Evolutionary conservation across 2,329 filamentous ascomycete genomes (phyloP).

Genomic region (Trichoderma semiorbis): DNA sequence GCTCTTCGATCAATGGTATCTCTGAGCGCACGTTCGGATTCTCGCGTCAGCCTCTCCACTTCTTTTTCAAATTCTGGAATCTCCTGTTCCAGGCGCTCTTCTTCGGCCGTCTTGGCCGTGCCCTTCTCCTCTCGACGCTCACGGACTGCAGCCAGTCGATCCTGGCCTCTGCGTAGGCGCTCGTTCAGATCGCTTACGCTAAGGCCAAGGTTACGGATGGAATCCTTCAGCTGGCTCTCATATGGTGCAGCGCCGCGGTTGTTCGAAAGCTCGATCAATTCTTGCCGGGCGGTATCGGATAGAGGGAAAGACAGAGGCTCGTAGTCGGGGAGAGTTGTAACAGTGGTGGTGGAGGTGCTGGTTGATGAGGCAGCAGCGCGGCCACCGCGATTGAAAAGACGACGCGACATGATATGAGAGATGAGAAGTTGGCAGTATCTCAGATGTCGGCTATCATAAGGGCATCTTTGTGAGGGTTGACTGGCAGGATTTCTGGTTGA

Average conservation of each 20-base stretch:
- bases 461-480: neutral
- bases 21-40: constrained; percentile 47
- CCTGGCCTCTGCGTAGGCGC: constrained; percentile 36
- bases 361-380: constrained; percentile 19
- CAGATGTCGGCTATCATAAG: neutral
- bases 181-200: constrained; percentile 51
- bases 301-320: constrained; percentile 47
- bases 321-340: constrained; percentile 44
- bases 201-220: constrained; percentile 42
- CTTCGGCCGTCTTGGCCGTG: constrained; percentile 34
- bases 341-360: constrained; percentile 24
- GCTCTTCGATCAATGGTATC: constrained; percentile 47
- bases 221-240: constrained; percentile 44
- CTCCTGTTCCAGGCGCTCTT: constrained; percentile 39
- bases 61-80: constrained; percentile 37
- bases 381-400: constrained; percentile 29
- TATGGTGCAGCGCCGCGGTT: constrained; percentile 41
- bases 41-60: constrained; percentile 42
- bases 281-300: constrained; percentile 35
- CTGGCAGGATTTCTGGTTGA: neutral
- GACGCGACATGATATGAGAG: constrained; percentile 30
- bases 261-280: constrained; percentile 42
- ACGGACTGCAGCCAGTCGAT: constrained; percentile 30
- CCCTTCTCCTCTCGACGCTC: constrained; percentile 39
- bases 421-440: neutral